These are phyloP conservation scores for Hypomontagnella submonticulosa DNA, from an alignment of 495 filamentous ascomycete species.

Conservation along the genomic window DNA sequence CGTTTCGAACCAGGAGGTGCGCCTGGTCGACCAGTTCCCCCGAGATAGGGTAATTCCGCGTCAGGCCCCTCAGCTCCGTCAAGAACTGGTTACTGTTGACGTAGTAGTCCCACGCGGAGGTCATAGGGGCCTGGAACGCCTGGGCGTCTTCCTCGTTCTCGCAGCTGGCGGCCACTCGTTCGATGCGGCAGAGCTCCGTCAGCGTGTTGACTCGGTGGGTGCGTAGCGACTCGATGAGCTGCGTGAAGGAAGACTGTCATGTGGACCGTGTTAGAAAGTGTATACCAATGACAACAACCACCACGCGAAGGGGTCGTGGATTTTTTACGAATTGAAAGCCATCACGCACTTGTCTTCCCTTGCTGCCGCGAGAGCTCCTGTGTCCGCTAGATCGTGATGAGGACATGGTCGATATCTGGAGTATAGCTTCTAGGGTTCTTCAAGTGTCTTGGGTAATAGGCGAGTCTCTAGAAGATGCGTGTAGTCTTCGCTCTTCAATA, in stretches of 20 bases:
- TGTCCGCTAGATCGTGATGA: constrained; percentile 37
- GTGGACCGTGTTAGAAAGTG: constrained; percentile 16
- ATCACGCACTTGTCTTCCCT: constrained; percentile 45
- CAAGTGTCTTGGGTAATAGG: background rate
- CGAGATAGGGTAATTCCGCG: constrained; percentile 77
- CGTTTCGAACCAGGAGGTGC: constrained; percentile 70
- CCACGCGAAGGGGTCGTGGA: background rate
- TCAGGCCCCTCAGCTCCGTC: constrained; percentile 75
- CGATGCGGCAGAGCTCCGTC: constrained; percentile 78
- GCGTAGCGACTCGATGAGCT: constrained; percentile 64
- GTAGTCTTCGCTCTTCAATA: background rate
- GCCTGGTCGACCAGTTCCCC: constrained; percentile 74
- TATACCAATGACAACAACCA: background rate
- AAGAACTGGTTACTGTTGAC: constrained; percentile 78
- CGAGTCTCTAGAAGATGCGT: background rate
- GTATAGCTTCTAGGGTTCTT: background rate
- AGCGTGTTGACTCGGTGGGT: constrained; percentile 78
- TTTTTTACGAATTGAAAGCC: constrained; percentile 45
- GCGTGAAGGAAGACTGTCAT: constrained; percentile 45
- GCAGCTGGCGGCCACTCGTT: constrained; percentile 68
- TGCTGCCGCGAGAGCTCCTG: constrained; percentile 30
- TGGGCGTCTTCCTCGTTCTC: constrained; percentile 66
- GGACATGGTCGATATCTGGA: constrained; percentile 30
- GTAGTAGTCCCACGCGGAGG: constrained; percentile 77
- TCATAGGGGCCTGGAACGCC: constrained; percentile 69